Evolutionary conservation across 2,329 filamentous ascomycete genomes (phyloP), one percentile per base, ranked within the genome.

Genomic region (Aspergillus hiratsukae): DNA sequence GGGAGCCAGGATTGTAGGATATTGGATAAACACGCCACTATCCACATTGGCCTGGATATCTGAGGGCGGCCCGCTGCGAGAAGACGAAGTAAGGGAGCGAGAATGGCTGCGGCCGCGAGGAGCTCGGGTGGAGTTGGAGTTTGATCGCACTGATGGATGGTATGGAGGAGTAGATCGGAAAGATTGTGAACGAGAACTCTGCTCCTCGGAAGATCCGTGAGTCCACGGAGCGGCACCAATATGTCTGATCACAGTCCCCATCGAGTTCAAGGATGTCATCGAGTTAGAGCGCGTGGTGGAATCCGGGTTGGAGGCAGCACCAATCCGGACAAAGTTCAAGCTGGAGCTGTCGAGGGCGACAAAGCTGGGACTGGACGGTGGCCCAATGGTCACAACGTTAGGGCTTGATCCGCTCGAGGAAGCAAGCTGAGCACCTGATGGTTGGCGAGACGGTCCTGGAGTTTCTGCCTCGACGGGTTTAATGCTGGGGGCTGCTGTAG

Each of bases 201-300:
- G 68, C 48, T 72, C 72, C 3, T 69, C 69, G 31, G 69, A 71
- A 45, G 67, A 67, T 37, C 68, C 63, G 56, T 70, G 68, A 29
- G 70, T 66, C 68, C 70, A 75, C 51, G 65, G 67, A 49, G 65
- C 62, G n/a, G 66, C 66, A 53, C 68, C 66, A 54, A 64, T 63
- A 60, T 75, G 72, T 53, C 73, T 67, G 50, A 75, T 74, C 4
- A 74, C 75, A 6, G 75, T 77, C 51, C 74, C 74, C 52, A 73
- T 55, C 0, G 74, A 75, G 48, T 72, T 74, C 48, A 72, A 69
- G 11, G 74, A 76, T 4, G 73, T 75, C 17, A 75, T 56, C 2
- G 74, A 76, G 48, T 76, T 72, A 0, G 75, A 73, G 19, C 69
- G 67, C 3, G 65, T 67, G 25, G 66, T 66, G 10, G 66, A 69